These are phyloP conservation scores for Nepenthes alata DNA, from an alignment of 179 eudicot species.

Conservation along the genomic window DNA sequence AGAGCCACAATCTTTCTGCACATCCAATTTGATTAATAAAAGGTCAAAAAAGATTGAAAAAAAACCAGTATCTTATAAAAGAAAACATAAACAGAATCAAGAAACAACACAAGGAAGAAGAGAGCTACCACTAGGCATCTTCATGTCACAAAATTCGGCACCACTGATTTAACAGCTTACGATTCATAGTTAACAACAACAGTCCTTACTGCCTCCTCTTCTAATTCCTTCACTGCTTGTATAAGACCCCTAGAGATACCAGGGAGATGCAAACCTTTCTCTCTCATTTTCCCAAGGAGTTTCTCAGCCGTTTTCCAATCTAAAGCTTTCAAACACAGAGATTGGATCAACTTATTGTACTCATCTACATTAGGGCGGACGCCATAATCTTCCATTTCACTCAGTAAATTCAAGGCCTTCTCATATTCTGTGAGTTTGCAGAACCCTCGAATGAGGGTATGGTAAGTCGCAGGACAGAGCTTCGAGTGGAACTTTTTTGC, in stretches of 20 bases:
- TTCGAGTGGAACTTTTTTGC: slow-evolving; percentile 41
- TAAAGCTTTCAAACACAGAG: slow-evolving; percentile 77
- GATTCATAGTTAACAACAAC: slow-evolving; percentile 12
- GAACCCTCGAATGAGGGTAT: slow-evolving; percentile 69
- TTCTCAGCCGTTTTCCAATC: slow-evolving; percentile 81
- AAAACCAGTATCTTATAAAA: no score
- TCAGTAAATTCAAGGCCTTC: slow-evolving; percentile 53
- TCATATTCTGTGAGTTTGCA: slow-evolving; percentile 73
- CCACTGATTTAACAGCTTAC: slow-evolving; percentile 8
- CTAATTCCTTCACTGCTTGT: slow-evolving; percentile 61
- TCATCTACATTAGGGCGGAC: slow-evolving; percentile 66
- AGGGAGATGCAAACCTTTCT: slow-evolving; percentile 51
- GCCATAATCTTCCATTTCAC: slow-evolving; percentile 58
- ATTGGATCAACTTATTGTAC: slow-evolving; percentile 68
- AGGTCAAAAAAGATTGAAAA: no score
- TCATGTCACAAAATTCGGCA: no score
- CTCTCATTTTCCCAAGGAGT: slow-evolving; percentile 57
- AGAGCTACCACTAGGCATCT: no score
- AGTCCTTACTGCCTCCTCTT: slow-evolving; percentile 31
- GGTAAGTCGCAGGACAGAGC: slow-evolving; percentile 55
- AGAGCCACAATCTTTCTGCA: no score
- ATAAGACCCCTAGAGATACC: slow-evolving; percentile 58
- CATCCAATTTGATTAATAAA: no score
- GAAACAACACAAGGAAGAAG: no score
- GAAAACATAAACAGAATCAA: no score